These are phyloP conservation scores for Starmerella vaccinii DNA, from an alignment of 805 yeast species.

Conservation along the genomic window DNA sequence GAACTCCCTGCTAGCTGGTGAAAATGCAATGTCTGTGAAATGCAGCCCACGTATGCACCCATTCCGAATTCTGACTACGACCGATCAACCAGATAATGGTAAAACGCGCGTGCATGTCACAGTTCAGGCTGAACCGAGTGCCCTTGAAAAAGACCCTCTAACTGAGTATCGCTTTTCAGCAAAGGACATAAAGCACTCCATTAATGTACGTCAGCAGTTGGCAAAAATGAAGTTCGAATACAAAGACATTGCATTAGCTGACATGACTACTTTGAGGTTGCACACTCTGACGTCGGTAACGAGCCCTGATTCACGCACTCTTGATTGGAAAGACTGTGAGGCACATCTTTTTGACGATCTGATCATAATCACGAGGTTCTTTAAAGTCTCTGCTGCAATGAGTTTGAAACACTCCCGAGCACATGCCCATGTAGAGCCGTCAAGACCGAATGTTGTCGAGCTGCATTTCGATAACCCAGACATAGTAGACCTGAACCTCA, in stretches of 20 bases:
- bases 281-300: not conserved
- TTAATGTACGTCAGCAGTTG: not conserved
- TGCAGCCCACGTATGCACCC: not conserved
- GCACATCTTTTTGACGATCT: slow-evolving; percentile 6
- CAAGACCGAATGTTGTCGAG: not conserved
- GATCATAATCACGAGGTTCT: slow-evolving; percentile 2
- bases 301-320: not conserved
- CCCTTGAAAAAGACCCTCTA: not conserved
- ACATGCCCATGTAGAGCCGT: not conserved
- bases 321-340: slow-evolving; percentile 4
- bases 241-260: not conserved
- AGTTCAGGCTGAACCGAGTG: not conserved
- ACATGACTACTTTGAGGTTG: slow-evolving; percentile 11
- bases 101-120: not conserved
- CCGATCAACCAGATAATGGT: not conserved
- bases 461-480: not conserved
- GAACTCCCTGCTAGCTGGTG: not conserved
- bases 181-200: slow-evolving; percentile 7
- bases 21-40: not conserved
- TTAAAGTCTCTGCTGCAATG: not conserved
- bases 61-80: not conserved
- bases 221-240: not conserved
- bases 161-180: slow-evolving; percentile 7
- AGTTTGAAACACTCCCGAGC: not conserved
- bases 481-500: slow-evolving; percentile 6